Base-by-base conservation (phyloP, 1,139 yeast species). In the Spathaspora sp. region DNA sequence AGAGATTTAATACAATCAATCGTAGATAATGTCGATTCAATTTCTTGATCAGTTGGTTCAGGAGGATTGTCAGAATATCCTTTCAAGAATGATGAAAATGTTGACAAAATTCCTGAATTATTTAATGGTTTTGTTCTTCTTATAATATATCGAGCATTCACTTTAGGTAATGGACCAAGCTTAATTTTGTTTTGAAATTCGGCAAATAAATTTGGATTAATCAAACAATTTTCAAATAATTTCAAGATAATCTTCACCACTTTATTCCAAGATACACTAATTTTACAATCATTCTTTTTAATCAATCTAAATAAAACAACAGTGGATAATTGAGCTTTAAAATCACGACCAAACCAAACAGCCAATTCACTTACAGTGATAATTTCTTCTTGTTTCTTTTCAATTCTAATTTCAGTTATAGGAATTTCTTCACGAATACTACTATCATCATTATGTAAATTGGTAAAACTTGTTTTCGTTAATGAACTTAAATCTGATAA, bases 1-100 rank as follows among this genome's bases (percentile, higher is more conserved):
- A 91, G 80, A 0, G 90, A 80, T 47, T 80, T 80, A 45, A 90
- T 75, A 60, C 97, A 91, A 55, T 91, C 96, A 47, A 86, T 69
- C 0, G 97, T 86, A 4, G 90, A 84, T 20, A 86, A 65, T 0
- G 98, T 87, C 2, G 89, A 80, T 51, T 90, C 97, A 43, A 95
- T 84, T 57, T 91, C 98, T 56, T 87, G 96, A 48, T 87, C 95
- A 1, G 95, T 80, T 3, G 99, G 99, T 61, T 91, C 97, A 7
- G 88, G 86, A 2, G 89, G 84, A 37, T 88, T 95, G 56, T 90
- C 97, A 0, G 86, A 75, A 50, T 86, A 82, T 13, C 97, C 95
- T 54, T 95, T 88, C 64, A 95, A 77, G 58, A 90, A 91, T 0
- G 97, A 89, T 1, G 97, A 90, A 56, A 95, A 84, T 0, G 98